Conservation (phyloP, 2,329 filamentous ascomycete species). For the Talaromyces sp. region DNA sequence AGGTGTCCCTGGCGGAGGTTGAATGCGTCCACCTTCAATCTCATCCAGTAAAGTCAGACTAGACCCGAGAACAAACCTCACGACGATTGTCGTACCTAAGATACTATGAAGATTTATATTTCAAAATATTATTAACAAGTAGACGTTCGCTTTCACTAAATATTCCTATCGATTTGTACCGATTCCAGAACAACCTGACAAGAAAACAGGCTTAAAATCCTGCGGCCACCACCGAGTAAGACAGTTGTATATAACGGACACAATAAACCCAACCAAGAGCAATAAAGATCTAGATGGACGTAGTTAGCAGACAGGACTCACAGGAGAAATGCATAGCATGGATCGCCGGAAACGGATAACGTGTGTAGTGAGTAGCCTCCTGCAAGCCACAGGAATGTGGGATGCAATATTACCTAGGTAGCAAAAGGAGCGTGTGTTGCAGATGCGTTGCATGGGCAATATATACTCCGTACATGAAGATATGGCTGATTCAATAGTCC, state of each 20-base stretch:
- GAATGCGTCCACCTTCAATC: background rate
- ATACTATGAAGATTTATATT: background rate
- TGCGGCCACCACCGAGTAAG: background rate
- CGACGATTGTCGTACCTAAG: background rate
- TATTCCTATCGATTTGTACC: background rate
- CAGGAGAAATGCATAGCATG: background rate
- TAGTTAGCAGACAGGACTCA: background rate
- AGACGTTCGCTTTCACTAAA: background rate
- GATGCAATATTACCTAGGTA: constrained; percentile 20
- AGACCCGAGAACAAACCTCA: background rate
- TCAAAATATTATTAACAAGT: background rate
- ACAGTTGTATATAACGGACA: background rate
- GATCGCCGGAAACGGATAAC: background rate
- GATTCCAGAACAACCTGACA: background rate
- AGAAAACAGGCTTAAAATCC: background rate
- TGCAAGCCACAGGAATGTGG: constrained; percentile 21
- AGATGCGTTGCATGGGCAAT: constrained; percentile 3
- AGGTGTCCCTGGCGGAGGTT: background rate
- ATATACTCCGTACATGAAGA: background rate
- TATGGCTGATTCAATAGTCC: too few species aligned
- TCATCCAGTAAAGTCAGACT: background rate
- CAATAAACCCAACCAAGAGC: background rate
- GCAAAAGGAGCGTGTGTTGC: background rate
- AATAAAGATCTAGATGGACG: background rate
- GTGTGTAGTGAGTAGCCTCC: background rate